Conservation (phyloP, 2,329 filamentous ascomycete species). For the Beauveria sp. region DNA sequence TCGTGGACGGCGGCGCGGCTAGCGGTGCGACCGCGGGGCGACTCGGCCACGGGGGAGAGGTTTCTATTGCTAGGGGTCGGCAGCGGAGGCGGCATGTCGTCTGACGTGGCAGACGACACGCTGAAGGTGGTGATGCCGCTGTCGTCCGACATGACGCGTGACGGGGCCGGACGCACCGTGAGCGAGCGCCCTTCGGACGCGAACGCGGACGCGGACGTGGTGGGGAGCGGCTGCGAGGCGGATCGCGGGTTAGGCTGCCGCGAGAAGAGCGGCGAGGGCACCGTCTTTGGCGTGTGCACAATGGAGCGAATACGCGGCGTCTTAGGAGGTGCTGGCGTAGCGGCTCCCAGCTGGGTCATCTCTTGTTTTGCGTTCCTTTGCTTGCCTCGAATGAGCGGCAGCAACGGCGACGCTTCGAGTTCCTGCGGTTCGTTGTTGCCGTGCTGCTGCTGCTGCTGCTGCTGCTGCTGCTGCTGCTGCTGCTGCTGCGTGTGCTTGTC, state of each 20-base stretch:
- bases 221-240: not conserved
- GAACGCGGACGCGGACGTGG: not conserved
- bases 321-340: not conserved
- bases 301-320: constrained; percentile 1
- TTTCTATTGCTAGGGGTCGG: constrained; percentile 19
- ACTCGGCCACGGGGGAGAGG: constrained; percentile 43
- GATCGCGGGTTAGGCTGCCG: constrained; percentile 7
- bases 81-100: constrained; percentile 9
- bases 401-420: not conserved
- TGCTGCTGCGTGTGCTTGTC: not conserved
- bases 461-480: not conserved
- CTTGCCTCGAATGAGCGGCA: no score
- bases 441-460: not conserved
- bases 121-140: constrained; percentile 28
- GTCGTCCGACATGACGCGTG: constrained; percentile 21
- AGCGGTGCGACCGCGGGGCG: constrained; percentile 26
- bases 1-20: not conserved
- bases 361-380: not conserved
- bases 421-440: not conserved
- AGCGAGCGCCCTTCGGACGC: not conserved
- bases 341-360: not conserved
- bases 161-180: constrained; percentile 10
- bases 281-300: not conserved
- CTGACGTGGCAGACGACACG: constrained; percentile 19
- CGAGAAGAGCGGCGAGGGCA: constrained; percentile 12